Evolutionary conservation across 352 stramenopile genomes (phyloP), one percentile per base, ranked within the genome.

Genomic region (Phytophthora pisi): DNA sequence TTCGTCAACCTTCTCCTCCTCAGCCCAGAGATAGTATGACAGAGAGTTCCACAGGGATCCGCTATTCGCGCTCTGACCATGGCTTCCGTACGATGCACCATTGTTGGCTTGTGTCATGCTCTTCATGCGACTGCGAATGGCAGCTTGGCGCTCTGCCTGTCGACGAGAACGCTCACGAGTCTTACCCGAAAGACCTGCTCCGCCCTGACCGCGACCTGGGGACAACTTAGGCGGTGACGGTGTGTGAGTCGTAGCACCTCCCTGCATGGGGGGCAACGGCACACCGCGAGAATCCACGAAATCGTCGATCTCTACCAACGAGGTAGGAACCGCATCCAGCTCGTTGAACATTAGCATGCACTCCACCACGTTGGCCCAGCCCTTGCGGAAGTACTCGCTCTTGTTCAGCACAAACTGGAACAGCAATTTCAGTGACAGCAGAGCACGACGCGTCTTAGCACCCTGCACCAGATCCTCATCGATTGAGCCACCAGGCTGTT

Each of bases 291-390:
- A 88, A 45, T 96, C 88, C 15, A 96, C 88, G 68, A 96, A 96
- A 64, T 96, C 88, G 56, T 96, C 88, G 61, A 95, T 95, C 72
- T 96, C 88, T 38, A 94, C 87, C n/a, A 96, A 66, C 16, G 88
- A 95, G 3, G 83, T 92, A 15, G 88, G 88, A 23, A 93, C 79
- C 0, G 90, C 86, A 52, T 96, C 89, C 18, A 96, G 65, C 67
- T 95, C 88, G 61, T 96, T 96, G 58, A 96, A 95, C 82, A 95
- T 92, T 28, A 96, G 75, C 60, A 95, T 77, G 50, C 87, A 95
- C 59, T 96, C 89, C 40, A 95, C 78, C 5, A 96, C 84, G 28
- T 80, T 91, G 11, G 81, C 75, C 89, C 89, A 96, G 1, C 85
- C 87, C 57, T 93, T 92, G 52, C 79, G 78, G 57, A 96, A 90